Evolutionary conservation across 805 yeast species (phyloP).

Genomic region (Priceomyces castillae): DNA sequence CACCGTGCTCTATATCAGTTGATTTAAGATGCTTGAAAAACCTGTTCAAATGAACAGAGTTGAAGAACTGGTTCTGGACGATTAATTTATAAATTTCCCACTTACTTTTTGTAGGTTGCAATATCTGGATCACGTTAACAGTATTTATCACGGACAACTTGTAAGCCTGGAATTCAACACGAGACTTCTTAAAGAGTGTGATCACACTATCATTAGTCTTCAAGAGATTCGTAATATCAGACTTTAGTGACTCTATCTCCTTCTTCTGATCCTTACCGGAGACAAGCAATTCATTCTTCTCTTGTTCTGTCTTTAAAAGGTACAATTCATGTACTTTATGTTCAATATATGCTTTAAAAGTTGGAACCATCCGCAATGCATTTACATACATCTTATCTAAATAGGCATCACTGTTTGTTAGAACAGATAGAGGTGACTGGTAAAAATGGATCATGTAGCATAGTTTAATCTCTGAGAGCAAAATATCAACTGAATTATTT

Average conservation of each 20-base stretch:
- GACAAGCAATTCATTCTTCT: background rate
- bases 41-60: conserved; percentile 23
- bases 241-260: background rate
- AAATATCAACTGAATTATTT: conserved; percentile 40
- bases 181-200: conserved; percentile 15
- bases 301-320: conserved; percentile 3
- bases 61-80: conserved; percentile 25
- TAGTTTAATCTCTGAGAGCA: conserved; percentile 36
- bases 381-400: conserved; percentile 16
- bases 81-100: conserved; percentile 32
- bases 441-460: conserved; percentile 40
- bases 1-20: conserved; percentile 1
- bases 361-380: conserved; percentile 31
- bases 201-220: conserved; percentile 13
- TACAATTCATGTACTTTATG: conserved; percentile 10
- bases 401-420: conserved; percentile 14
- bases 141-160: conserved; percentile 25
- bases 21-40: conserved; percentile 14
- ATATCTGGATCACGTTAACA: conserved; percentile 20
- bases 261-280: background rate
- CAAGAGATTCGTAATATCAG: conserved; percentile 15
- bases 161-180: conserved; percentile 20
- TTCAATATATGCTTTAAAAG: conserved; percentile 37
- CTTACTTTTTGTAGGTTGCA: conserved; percentile 20
- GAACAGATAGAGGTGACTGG: conserved; percentile 32